Conservation (phyloP, 176 grass and related monocot genomes). For the Metroxylon sagu region DNA sequence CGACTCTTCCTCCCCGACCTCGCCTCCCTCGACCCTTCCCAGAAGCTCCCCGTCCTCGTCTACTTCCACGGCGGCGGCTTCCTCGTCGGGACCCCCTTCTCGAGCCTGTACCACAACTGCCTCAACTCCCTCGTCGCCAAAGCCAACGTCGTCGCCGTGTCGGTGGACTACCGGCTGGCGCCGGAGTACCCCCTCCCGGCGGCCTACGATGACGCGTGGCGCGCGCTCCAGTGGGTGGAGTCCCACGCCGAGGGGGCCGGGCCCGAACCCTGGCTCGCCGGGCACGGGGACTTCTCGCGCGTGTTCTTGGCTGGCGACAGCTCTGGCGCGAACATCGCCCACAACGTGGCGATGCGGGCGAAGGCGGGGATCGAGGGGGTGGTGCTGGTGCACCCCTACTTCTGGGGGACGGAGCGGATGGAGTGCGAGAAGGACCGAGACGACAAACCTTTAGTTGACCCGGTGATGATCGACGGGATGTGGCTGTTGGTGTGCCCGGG, state of each 20-base stretch:
- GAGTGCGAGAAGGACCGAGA: constrained; percentile 11
- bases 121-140: constrained; percentile 31
- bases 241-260: constrained; percentile 4
- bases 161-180: constrained; percentile 52
- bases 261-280: constrained; percentile 51
- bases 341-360: constrained; percentile 9
- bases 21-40: background rate
- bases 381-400: too few species aligned
- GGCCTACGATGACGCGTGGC: constrained; percentile 47
- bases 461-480: constrained; percentile 28
- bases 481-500: constrained; percentile 44
- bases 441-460: background rate
- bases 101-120: constrained; percentile 38
- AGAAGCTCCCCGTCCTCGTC: constrained; percentile 44
- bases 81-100: constrained; percentile 38
- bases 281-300: constrained; percentile 32
- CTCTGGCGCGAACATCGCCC: constrained; percentile 65
- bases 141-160: constrained; percentile 31
- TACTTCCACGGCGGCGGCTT: constrained; percentile 72
- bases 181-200: constrained; percentile 56
- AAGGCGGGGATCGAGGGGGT: too few species aligned
- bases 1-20: constrained; percentile 35
- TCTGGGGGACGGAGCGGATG: constrained; percentile 17
- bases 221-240: constrained; percentile 42
- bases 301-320: constrained; percentile 72